Base-by-base conservation (phyloP, 495 filamentous ascomycete genomes). In the Penicillium tannophilum region DNA sequence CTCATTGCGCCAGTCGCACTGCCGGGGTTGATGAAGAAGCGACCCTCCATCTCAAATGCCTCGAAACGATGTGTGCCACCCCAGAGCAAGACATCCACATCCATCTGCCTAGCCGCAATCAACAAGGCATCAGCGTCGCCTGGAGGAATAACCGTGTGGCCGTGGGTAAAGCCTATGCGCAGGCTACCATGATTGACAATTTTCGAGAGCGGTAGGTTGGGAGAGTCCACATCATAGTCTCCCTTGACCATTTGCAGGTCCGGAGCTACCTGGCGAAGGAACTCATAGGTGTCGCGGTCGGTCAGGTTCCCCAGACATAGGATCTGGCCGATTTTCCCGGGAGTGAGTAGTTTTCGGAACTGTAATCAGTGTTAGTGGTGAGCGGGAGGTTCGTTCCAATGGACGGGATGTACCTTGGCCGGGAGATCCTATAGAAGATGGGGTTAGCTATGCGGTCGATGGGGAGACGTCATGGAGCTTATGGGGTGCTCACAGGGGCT, bases 21-120 rank as follows among this genome's bases (percentile, higher is more conserved):
- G n/a, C 94, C 94, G 2, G 94, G 94, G 70, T 98, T 98, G 44
- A 98, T 88, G 74, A 98, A 98, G 79, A 98, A 98, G 72, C 95
- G 91, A 52, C 94, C 95, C 79, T 97, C 95, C 76, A 97, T 87
- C 80, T 98, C 95, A 68, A 96, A 98, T 30, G 95, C 96, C 78
- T 99, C 94, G 71, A 99, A 99, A 12, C 86, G 82, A 76, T 97
- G 93, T 14, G 93, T 97, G n/a, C 94, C 95, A 44, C 92, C 94
- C 92, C 92, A 99, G 62, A 96, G 86, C 54, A 99, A 76, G 45
- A 99, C 90, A 78, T 99, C 94, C 17, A 97, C 95, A 68, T 98
- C 94, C 79, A 99, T 88, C 72, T 93, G 90, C 60, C 94, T 88
- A 26, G 94, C 94, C 56, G 95, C 92, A 58, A 97, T 97, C 52